Conservation (phyloP, 2,329 filamentous ascomycete species). For the Neonectria magnoliae region DNA sequence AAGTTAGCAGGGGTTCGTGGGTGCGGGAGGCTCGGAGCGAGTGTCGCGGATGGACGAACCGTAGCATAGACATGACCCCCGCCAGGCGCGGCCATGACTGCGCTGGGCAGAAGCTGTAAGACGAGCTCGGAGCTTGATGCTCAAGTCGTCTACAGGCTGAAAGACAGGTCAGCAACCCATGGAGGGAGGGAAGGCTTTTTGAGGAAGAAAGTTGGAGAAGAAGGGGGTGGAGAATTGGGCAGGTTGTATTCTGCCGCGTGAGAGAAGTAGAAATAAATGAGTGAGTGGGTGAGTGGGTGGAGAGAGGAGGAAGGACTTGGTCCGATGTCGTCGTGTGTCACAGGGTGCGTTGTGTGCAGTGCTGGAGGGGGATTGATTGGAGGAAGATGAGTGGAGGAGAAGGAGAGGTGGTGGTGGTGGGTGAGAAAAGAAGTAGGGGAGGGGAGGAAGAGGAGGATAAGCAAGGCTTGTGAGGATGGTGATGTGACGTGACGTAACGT, state of each 20-base stretch:
- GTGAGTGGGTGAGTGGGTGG: neutral
- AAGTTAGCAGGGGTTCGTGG: conserved; percentile 7
- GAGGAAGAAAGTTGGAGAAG: conserved; percentile 16
- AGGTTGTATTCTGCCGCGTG: neutral
- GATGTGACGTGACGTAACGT: conserved; percentile 16
- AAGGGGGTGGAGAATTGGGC: conserved; percentile 1
- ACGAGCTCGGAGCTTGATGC: conserved; percentile 33
- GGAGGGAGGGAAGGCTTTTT: conserved; percentile 18
- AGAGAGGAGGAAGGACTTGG: neutral
- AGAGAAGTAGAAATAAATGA: neutral
- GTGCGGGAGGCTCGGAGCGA: conserved; percentile 7
- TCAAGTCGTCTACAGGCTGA: conserved; percentile 36
- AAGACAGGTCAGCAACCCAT: conserved; percentile 40
- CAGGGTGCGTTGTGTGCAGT: conserved; percentile 5
- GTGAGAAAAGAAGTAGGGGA: neutral
- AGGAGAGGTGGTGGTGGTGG: neutral
- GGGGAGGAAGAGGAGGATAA: conserved; percentile 20
- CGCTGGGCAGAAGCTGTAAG: conserved; percentile 33
- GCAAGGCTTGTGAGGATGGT: conserved; percentile 18
- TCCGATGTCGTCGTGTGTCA: conserved; percentile 32
- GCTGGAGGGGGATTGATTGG: conserved; percentile 1
- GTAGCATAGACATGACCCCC: conserved; percentile 65
- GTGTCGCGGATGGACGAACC: conserved; percentile 52
- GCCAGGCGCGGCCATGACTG: conserved; percentile 51
- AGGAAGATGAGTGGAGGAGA: neutral